phyloP scores from a whole-genome alignment of 768 basidiomycete species.

The Pseudohyphozyma bogoriensis region DNA sequence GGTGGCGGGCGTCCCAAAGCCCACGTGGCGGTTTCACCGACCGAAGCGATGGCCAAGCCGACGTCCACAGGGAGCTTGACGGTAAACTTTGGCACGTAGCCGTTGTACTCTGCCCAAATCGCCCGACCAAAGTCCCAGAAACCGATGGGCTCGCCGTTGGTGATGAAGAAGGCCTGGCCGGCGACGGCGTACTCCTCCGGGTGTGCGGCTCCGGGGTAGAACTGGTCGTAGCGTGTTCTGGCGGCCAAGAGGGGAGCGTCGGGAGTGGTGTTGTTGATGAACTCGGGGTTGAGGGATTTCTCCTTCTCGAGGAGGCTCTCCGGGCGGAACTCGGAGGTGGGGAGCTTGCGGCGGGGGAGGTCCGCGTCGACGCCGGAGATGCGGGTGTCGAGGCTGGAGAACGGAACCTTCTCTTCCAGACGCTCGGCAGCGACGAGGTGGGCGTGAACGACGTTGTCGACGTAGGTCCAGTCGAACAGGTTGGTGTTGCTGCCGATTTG shows the following conservation, averaged over 20 bases:
- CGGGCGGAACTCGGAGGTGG: conserved; percentile 11
- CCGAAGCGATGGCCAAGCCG: conserved; percentile 54
- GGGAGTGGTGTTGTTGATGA: not conserved
- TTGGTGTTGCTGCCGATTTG: conserved; percentile 91
- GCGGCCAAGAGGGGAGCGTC: conserved; percentile 8
- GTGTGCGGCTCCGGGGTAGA: not conserved
- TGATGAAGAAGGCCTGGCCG: conserved; percentile 89
- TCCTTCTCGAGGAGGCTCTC: conserved; percentile 9
- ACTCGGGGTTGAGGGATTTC: not conserved
- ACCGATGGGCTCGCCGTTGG: conserved; percentile 88
- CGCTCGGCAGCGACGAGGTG: conserved; percentile 89
- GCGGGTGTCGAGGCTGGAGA: conserved; percentile 35
- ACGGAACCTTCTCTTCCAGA: conserved; percentile 41
- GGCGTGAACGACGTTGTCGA: conserved; percentile 85
- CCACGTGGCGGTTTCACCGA: conserved; percentile 63
- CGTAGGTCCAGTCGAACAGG: conserved; percentile 90
- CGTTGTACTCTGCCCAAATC: conserved; percentile 57
- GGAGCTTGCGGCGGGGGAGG: not conserved
- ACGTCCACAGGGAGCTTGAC: conserved; percentile 13
- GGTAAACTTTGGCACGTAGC: conserved; percentile 32
- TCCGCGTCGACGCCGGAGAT: conserved; percentile 32
- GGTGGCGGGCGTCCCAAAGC: conserved; percentile 49
- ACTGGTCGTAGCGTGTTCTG: conserved; percentile 22
- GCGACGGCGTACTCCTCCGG: conserved; percentile 39
- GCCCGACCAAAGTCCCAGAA: conserved; percentile 87